These are phyloP conservation scores for Fusarium sublunatum DNA, from an alignment of 2,329 filamentous ascomycete species.

Conservation along the genomic window DNA sequence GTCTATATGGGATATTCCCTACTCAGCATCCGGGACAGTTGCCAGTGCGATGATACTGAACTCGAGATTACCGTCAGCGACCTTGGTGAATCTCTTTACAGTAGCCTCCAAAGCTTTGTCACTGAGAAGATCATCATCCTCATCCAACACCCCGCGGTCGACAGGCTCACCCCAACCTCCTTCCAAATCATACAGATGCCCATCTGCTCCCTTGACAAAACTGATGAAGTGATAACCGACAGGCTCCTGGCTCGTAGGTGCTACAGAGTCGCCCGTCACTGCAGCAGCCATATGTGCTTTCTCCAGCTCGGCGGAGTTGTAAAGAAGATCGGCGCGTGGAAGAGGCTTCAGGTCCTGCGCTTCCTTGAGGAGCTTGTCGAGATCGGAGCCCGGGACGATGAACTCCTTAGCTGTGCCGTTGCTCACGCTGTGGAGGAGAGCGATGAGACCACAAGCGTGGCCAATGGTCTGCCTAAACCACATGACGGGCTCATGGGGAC, in stretches of 20 bases:
- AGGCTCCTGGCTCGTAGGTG: slow-evolving; percentile 69
- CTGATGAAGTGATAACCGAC: slow-evolving; percentile 83
- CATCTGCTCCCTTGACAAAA: slow-evolving; percentile 76
- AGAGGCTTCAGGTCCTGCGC: slow-evolving; percentile 70
- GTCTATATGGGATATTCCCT: background rate
- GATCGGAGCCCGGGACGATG: slow-evolving; percentile 64
- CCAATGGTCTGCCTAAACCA: slow-evolving; percentile 91
- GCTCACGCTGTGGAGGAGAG: slow-evolving; percentile 76
- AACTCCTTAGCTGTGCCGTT: slow-evolving; percentile 72
- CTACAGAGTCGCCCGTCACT: slow-evolving; percentile 71
- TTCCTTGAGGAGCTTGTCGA: slow-evolving; percentile 69
- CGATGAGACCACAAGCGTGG: slow-evolving; percentile 85
- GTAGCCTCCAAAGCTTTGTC: slow-evolving; percentile 74
- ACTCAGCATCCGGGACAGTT: slow-evolving; percentile 28
- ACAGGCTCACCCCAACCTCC: slow-evolving; percentile 79
- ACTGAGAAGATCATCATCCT: slow-evolving; percentile 72
- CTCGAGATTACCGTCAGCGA: slow-evolving; percentile 51
- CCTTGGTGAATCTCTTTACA: slow-evolving; percentile 57
- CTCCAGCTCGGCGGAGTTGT: slow-evolving; percentile 77
- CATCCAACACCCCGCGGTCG: slow-evolving; percentile 67
- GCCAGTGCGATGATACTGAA: slow-evolving; percentile 56
- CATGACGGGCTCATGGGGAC: slow-evolving; percentile 70
- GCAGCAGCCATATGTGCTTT: slow-evolving; percentile 78
- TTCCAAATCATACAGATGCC: slow-evolving; percentile 82
- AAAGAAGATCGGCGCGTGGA: slow-evolving; percentile 74